These are phyloP conservation scores for Arthrobotrys musiformis DNA, from an alignment of 2,329 filamentous ascomycete genomes.

Conservation along the genomic window DNA sequence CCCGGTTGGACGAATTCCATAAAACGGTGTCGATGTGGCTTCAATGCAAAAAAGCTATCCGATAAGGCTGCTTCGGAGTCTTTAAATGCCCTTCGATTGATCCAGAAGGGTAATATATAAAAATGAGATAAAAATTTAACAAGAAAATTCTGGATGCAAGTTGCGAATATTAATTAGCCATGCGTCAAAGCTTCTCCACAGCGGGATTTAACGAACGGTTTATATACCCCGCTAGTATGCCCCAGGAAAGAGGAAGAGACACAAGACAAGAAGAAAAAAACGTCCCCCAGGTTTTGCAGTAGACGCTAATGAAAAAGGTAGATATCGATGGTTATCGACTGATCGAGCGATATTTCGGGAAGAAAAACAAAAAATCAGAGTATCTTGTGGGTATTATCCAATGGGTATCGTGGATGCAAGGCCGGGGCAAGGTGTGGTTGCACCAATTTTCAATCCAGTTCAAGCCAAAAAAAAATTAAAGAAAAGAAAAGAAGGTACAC, in stretches of 20 bases:
- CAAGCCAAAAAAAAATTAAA: too few relatives aligned
- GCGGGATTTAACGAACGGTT: slow-evolving; percentile 52
- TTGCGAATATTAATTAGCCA: slow-evolving; percentile 6
- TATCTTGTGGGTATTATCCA: slow-evolving; percentile 26
- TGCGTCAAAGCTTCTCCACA: slow-evolving; percentile 37
- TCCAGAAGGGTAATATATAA: too few relatives aligned
- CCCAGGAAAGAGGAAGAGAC: background rate
- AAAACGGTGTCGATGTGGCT: background rate
- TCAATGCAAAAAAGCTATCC: background rate
- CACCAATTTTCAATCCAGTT: slow-evolving; percentile 9
- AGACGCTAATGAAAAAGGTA: slow-evolving; percentile 13
- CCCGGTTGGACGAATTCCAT: background rate
- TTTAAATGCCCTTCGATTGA: slow-evolving; percentile 7
- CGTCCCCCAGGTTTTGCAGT: background rate
- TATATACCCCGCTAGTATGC: slow-evolving; percentile 48
- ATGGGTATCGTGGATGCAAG: background rate
- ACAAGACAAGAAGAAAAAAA: too few relatives aligned
- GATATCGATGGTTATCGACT: slow-evolving; percentile 15
- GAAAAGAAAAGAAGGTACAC: too few relatives aligned
- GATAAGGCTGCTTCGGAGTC: slow-evolving; percentile 1
- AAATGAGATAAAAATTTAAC: background rate
- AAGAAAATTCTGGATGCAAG: slow-evolving; percentile 1
- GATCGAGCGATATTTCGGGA: slow-evolving; percentile 4
- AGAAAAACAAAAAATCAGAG: slow-evolving; percentile 16
- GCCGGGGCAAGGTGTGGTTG: slow-evolving; percentile 22